phyloP scores from a whole-genome alignment of 257 asterid genomes.

The Ilex aquifolium region DNA sequence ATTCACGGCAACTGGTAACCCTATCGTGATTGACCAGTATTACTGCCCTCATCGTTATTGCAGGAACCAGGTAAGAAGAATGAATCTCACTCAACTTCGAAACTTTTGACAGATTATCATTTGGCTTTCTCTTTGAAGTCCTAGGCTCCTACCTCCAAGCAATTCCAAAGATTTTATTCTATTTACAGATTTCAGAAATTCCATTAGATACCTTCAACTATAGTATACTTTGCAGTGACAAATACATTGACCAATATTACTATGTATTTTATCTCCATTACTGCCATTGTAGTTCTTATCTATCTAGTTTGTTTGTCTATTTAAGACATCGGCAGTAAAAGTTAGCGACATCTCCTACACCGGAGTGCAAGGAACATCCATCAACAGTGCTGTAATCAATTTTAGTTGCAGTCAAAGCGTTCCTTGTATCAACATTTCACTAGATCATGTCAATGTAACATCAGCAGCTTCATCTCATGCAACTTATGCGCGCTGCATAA shows the following conservation, averaged over 20 bases:
- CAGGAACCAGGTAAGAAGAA: conserved; percentile 19
- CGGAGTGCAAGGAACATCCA: conserved; percentile 35
- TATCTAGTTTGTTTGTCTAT: conserved; percentile 1
- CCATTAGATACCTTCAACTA: no score
- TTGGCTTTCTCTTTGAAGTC: no score
- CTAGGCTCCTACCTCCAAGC: no score
- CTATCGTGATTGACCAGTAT: conserved; percentile 46
- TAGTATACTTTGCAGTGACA: no score
- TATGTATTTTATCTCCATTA: no score
- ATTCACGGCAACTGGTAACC: conserved; percentile 31
- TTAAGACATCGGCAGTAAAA: conserved; percentile 30
- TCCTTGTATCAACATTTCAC: not conserved
- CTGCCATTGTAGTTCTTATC: not conserved
- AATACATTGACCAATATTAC: no score
- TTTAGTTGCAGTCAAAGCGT: conserved; percentile 35
- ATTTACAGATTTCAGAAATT: no score
- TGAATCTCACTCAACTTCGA: no score
- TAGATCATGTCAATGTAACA: not conserved
- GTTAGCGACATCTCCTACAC: conserved; percentile 37
- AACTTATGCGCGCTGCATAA: conserved; percentile 20
- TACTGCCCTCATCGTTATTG: conserved; percentile 50
- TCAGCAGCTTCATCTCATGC: conserved; percentile 12
- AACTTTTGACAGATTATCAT: no score
- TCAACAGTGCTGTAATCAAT: conserved; percentile 24
- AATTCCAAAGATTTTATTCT: no score